Conservation (phyloP, 169 alveolate species). For the Plasmodium yoelii region DNA sequence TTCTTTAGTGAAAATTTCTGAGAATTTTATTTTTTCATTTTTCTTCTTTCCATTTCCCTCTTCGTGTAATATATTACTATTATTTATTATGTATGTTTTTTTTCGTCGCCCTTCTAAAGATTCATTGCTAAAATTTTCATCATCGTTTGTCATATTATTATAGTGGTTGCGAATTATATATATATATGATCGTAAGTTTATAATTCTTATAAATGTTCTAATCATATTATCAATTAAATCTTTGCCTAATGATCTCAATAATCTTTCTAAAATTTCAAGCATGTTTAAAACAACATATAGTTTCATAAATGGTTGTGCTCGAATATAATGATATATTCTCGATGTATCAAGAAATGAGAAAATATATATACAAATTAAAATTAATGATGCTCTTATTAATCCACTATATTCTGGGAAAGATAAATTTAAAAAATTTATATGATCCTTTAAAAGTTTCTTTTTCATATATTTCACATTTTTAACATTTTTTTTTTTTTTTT, state of each 20-base stretch:
- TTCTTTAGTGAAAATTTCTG: background rate
- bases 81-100: background rate
- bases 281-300: slow-evolving; percentile 91
- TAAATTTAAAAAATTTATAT: slow-evolving; percentile 53
- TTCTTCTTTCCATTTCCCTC: background rate
- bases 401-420: slow-evolving; percentile 84
- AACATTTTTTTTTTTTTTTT: slow-evolving; percentile 31
- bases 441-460: slow-evolving; percentile 43
- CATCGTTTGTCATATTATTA: slow-evolving; percentile 6
- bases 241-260: slow-evolving; percentile 90
- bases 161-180: slow-evolving; percentile 31
- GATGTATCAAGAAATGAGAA: slow-evolving; percentile 89
- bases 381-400: slow-evolving; percentile 82
- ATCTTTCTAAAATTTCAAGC: slow-evolving; percentile 91
- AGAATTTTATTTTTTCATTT: background rate
- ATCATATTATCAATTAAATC: slow-evolving; percentile 88
- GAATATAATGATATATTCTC: slow-evolving; percentile 89
- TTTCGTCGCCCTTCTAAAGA: background rate
- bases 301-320: slow-evolving; percentile 92
- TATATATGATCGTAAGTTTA: slow-evolving; percentile 58
- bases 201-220: slow-evolving; percentile 77
- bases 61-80: background rate
- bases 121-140: background rate
- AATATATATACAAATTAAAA: slow-evolving; percentile 83
- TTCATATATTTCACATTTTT: slow-evolving; percentile 50